A percentile compares a stretch with the other conserved stretches of the same genome.
These are phyloP conservation scores for Fereydounia khargensis DNA, from an alignment of 1,284 basidiomycete genomes.

Conservation along the genomic window DNA sequence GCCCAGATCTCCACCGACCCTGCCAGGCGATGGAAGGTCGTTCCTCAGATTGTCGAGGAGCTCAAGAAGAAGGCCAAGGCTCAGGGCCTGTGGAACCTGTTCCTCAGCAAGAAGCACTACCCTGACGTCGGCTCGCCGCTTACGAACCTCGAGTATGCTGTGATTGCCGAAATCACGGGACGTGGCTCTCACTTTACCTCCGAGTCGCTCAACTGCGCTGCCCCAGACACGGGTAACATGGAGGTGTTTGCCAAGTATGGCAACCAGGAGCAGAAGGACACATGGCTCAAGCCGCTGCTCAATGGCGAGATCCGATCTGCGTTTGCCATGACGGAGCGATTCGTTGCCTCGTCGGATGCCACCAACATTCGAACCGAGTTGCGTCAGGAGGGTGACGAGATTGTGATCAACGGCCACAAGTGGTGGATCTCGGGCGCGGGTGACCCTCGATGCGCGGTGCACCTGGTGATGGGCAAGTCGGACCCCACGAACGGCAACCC, in stretches of 20 bases:
- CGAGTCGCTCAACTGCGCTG: conserved; percentile 85
- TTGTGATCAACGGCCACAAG: conserved; percentile 94
- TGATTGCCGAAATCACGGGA: conserved; percentile 93
- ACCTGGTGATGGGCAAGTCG: conserved; percentile 91
- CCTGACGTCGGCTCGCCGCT: conserved; percentile 75
- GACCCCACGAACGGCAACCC: conserved; percentile 70
- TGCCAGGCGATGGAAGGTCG: conserved; percentile 75
- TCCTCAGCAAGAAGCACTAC: conserved; percentile 90
- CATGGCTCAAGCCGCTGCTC: conserved; percentile 82
- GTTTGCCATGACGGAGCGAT: conserved; percentile 52
- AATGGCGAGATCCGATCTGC: conserved; percentile 88
- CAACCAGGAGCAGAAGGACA: conserved; percentile 80
- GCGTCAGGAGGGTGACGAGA: conserved; percentile 77
- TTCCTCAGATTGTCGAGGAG: conserved; percentile 76
- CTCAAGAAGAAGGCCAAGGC: conserved; percentile 84
- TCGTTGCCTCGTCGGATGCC: conserved; percentile 84
- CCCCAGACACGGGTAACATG: conserved; percentile 79
- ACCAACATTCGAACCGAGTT: conserved; percentile 92
- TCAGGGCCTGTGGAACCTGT: conserved; percentile 92
- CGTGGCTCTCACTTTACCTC: conserved; percentile 77
- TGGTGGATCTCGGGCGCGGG: conserved; percentile 99
- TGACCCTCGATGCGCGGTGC: conserved; percentile 82
- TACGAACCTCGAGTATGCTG: conserved; percentile 92
- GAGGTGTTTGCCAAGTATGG: conserved; percentile 96
- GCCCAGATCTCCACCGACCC: conserved; percentile 79